Conservation (phyloP, 768 basidiomycete species). For the Collybia nuda region DNA sequence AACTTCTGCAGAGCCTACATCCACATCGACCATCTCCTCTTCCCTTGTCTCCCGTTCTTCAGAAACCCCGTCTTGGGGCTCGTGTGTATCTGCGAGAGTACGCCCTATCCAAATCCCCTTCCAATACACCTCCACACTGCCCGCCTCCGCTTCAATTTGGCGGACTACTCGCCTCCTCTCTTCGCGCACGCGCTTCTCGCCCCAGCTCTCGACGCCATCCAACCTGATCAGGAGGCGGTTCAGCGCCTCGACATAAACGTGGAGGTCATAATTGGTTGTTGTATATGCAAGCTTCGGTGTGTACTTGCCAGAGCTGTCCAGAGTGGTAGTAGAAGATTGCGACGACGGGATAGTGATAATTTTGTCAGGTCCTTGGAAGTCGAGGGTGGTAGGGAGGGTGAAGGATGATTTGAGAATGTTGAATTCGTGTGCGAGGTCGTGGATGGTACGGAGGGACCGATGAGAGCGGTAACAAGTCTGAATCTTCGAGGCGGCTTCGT, state of each 20-base stretch:
- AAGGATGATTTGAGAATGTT: slow-evolving; percentile 40
- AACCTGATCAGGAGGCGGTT: slow-evolving; percentile 63
- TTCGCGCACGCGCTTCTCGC: slow-evolving; percentile 51
- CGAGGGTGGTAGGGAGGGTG: slow-evolving; percentile 41
- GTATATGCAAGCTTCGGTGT: slow-evolving; percentile 58
- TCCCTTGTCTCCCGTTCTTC: no score
- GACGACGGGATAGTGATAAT: slow-evolving; percentile 24
- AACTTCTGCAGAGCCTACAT: no score
- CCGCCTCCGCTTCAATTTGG: slow-evolving; percentile 60
- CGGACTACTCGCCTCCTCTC: slow-evolving; percentile 52
- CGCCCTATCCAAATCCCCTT: slow-evolving; percentile 34
- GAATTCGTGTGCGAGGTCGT: slow-evolving; percentile 42
- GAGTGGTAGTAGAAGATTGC: slow-evolving; percentile 15
- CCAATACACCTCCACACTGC: slow-evolving; percentile 47
- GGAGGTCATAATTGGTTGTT: slow-evolving; percentile 56
- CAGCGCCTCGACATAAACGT: slow-evolving; percentile 62
- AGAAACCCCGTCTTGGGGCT: no score
- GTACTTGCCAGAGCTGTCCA: slow-evolving; percentile 7
- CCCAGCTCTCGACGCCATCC: slow-evolving; percentile 68
- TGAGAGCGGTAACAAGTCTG: slow-evolving; percentile 46
- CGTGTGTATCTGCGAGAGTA: neutral
- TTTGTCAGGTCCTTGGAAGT: slow-evolving; percentile 41
- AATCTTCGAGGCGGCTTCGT: slow-evolving; percentile 45
- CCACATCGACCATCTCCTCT: no score
- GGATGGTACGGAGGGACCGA: slow-evolving; percentile 39